Evolutionary conservation across 805 yeast genomes (phyloP).

Genomic region (Wickerhamiella kurtzmanii): DNA sequence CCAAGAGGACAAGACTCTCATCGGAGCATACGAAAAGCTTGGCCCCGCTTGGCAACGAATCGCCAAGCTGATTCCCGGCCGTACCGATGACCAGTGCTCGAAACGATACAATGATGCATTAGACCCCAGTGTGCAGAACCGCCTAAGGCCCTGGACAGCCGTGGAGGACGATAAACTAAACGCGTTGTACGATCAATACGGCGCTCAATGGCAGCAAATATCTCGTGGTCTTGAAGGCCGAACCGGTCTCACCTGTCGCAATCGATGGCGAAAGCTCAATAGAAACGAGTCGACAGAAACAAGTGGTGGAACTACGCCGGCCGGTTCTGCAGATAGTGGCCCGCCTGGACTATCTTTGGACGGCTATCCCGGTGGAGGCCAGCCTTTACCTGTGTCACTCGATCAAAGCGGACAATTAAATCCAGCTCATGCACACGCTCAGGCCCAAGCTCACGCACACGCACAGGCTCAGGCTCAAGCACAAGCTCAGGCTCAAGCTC

Average conservation of each 20-base stretch:
- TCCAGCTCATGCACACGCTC: too few species aligned
- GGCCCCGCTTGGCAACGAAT: conserved; percentile 86
- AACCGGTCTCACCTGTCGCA: conserved; percentile 80
- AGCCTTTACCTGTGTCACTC: too few species aligned
- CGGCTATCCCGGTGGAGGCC: too few species aligned
- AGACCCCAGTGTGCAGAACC: conserved; percentile 64
- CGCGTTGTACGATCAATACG: conserved; percentile 52
- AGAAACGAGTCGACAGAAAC: conserved; percentile 29
- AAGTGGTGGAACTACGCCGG: neutral
- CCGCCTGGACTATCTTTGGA: too few species aligned
- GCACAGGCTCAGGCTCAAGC: too few species aligned
- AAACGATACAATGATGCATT: conserved; percentile 79
- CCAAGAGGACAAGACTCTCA: conserved; percentile 57
- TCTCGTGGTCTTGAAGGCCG: conserved; percentile 59
- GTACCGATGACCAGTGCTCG: conserved; percentile 93
- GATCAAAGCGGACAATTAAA: too few species aligned
- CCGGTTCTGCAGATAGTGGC: too few species aligned
- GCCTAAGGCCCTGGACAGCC: conserved; percentile 65
- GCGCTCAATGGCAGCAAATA: conserved; percentile 83
- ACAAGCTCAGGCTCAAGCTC: too few species aligned
- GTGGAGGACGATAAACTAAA: conserved; percentile 65
- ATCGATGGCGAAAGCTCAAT: conserved; percentile 76
- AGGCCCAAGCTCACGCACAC: too few species aligned
- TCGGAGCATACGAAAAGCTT: conserved; percentile 47
- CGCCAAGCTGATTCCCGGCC: conserved; percentile 57